phyloP scores from a whole-genome alignment of 495 filamentous ascomycete species.

The Aspergillus indologenus region DNA sequence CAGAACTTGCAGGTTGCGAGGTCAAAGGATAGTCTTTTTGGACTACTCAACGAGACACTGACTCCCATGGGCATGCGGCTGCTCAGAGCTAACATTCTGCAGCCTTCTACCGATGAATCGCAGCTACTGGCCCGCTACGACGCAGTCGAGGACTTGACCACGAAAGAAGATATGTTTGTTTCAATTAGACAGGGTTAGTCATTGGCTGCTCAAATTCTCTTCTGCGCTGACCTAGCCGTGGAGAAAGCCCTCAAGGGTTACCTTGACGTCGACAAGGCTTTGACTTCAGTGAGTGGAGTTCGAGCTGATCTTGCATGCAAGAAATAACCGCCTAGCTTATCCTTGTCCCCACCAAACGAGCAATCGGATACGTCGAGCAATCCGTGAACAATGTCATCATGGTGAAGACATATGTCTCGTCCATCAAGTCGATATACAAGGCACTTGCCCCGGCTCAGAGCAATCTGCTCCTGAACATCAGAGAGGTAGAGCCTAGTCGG shows the following conservation, averaged over 20 bases:
- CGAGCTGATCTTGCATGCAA: background rate
- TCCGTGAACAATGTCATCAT: conserved; percentile 83
- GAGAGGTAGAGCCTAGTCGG: conserved; percentile 42
- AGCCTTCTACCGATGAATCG: conserved; percentile 74
- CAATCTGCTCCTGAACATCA: conserved; percentile 61
- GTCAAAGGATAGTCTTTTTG: conserved; percentile 76
- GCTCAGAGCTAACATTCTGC: conserved; percentile 77
- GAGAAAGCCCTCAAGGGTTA: conserved; percentile 65
- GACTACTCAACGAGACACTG: conserved; percentile 75
- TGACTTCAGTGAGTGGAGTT: conserved; percentile 31
- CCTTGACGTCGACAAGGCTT: conserved; percentile 47
- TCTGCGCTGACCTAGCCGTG: background rate
- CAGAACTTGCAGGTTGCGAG: conserved; percentile 77
- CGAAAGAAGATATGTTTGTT: conserved; percentile 84
- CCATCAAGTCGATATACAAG: conserved; percentile 64
- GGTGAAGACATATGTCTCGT: conserved; percentile 74
- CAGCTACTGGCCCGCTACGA: conserved; percentile 67
- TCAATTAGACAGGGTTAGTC: conserved; percentile 61
- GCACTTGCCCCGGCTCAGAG: conserved; percentile 64
- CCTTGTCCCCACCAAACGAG: conserved; percentile 61
- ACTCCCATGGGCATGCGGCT: conserved; percentile 87
- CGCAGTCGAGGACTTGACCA: conserved; percentile 78
- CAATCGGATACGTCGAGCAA: conserved; percentile 67
- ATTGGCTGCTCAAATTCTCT: background rate
- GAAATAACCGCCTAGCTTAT: conserved; percentile 55